A percentile compares a stretch with the other conserved stretches of the same genome.
These are phyloP conservation scores for Pyrus communis DNA, from an alignment of 306 rosid genomes.

Conservation along the genomic window DNA sequence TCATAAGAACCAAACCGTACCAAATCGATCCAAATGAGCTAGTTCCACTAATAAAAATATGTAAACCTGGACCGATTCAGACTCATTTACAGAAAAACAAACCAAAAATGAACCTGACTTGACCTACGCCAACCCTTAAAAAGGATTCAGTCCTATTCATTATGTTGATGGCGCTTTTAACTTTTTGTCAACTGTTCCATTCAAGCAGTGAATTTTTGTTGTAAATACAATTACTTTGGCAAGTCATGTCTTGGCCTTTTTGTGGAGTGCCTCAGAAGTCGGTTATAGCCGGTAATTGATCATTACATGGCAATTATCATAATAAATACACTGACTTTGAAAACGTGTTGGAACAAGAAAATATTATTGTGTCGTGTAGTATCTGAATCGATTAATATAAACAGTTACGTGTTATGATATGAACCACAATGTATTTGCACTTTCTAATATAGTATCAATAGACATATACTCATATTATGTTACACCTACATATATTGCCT, in stretches of 20 bases:
- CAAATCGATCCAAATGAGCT: too few relatives aligned
- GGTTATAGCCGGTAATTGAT: not conserved
- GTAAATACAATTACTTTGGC: not conserved
- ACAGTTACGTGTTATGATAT: too few relatives aligned
- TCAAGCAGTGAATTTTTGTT: not conserved
- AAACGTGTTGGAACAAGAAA: not conserved
- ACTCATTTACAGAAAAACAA: too few relatives aligned
- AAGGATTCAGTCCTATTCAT: not conserved
- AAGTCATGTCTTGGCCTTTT: not conserved
- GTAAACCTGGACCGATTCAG: too few relatives aligned
- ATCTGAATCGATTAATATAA: too few relatives aligned
- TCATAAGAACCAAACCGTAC: too few relatives aligned
- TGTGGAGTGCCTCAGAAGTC: not conserved
- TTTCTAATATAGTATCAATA: too few relatives aligned
- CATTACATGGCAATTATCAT: not conserved
- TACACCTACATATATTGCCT: not conserved
- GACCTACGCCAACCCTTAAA: too few relatives aligned
- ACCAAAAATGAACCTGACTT: too few relatives aligned
- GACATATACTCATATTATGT: too few relatives aligned
- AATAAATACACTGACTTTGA: not conserved
- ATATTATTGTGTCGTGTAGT: too few relatives aligned
- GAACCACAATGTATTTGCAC: not conserved
- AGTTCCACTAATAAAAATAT: too few relatives aligned
- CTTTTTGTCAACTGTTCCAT: not conserved
- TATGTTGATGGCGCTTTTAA: not conserved